A percentile compares a stretch with the other conserved stretches of the same genome.
Evolutionary conservation across 2,329 filamentous ascomycete genomes (phyloP).

Genomic region (Exophiala lecanii-corni): DNA sequence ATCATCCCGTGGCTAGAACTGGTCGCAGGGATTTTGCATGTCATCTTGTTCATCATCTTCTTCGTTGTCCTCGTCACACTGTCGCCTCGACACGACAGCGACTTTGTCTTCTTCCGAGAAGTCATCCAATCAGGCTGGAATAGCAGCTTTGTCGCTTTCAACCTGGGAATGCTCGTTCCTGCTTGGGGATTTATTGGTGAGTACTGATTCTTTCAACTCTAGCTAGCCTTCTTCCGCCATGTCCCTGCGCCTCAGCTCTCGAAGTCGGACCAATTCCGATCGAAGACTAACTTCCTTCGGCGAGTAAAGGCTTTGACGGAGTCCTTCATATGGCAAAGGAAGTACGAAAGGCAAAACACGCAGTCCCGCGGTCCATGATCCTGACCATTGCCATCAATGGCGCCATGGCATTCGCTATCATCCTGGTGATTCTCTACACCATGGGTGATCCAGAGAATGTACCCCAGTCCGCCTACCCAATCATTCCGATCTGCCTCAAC

Average conservation of each 20-base stretch:
- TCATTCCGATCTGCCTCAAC: constrained; percentile 41
- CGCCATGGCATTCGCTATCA: constrained; percentile 38
- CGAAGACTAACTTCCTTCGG: neutral
- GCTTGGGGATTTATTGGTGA: constrained; percentile 32
- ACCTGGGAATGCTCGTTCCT: constrained; percentile 35
- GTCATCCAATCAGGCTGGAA: constrained; percentile 32
- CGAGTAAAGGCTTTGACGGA: constrained; percentile 48
- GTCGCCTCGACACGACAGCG: constrained; percentile 30
- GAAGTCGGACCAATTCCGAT: neutral
- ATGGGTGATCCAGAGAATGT: constrained; percentile 37
- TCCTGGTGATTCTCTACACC: constrained; percentile 41
- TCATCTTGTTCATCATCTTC: constrained; percentile 36
- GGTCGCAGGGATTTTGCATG: constrained; percentile 33
- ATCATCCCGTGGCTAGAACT: constrained; percentile 40
- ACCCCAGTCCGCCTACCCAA: constrained; percentile 33
- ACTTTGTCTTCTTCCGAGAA: constrained; percentile 32
- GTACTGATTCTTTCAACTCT: constrained; percentile 4
- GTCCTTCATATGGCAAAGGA: constrained; percentile 46
- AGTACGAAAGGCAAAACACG: constrained; percentile 41
- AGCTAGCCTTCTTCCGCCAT: neutral
- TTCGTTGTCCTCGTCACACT: constrained; percentile 32
- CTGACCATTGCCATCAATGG: constrained; percentile 43
- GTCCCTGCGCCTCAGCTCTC: too few relatives aligned
- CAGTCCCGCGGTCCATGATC: constrained; percentile 44
- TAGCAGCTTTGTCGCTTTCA: constrained; percentile 33